Evolutionary conservation across 2,329 filamentous ascomycete species (phyloP).

Genomic region (Whalleya microplaca): DNA sequence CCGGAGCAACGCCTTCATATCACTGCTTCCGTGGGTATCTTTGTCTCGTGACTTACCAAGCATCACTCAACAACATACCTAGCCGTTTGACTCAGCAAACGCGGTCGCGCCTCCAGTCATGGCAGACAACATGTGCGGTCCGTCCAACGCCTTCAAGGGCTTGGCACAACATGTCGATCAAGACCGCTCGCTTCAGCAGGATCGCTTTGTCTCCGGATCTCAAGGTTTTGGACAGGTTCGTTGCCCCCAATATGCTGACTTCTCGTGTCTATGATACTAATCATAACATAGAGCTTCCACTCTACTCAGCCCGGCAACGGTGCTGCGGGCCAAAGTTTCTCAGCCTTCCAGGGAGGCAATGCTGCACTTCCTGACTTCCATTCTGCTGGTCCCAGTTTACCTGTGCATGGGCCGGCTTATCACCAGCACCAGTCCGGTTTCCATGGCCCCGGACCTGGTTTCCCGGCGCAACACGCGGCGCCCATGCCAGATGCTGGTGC

Average conservation of each 20-base stretch:
- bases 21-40: no score
- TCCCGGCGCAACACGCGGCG: slow-evolving; percentile 16
- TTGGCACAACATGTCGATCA: slow-evolving; percentile 71
- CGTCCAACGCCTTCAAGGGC: slow-evolving; percentile 74
- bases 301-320: slow-evolving; percentile 11
- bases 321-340: slow-evolving; percentile 20
- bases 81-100: background rate
- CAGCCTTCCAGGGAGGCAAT: slow-evolving; percentile 19
- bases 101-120: slow-evolving; percentile 28
- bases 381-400: background rate
- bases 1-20: no score
- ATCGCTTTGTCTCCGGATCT: slow-evolving; percentile 52
- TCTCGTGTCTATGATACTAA: slow-evolving; percentile 7
- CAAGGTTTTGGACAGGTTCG: slow-evolving; percentile 25
- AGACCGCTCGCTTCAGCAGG: slow-evolving; percentile 74
- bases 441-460: slow-evolving; percentile 5
- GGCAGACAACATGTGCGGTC: slow-evolving; percentile 64
- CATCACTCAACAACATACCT: background rate
- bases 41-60: no score
- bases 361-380: slow-evolving; percentile 12
- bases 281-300: slow-evolving; percentile 26
- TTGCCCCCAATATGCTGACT: background rate
- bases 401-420: background rate
- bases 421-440: background rate
- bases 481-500: slow-evolving; percentile 18